Percentiles rank a stretch among this genome's conserved stretches.
Conservation (phyloP, 169 alveolate species). For the Eimeria zaria region DNA sequence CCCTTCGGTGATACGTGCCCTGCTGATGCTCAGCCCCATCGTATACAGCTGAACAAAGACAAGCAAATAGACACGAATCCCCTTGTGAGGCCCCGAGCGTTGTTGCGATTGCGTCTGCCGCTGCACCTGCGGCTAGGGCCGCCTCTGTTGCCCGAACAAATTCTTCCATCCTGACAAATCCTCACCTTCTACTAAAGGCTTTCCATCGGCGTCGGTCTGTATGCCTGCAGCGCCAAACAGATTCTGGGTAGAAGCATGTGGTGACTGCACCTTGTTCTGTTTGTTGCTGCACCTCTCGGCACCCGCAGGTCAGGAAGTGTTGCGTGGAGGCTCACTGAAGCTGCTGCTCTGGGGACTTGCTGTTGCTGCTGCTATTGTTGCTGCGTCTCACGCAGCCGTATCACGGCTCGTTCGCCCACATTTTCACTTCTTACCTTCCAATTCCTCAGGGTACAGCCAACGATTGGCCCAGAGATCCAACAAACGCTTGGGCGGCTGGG, state of each 20-base stretch:
- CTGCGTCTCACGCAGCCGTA: not conserved
- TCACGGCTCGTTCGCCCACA: slow-evolving; percentile 67
- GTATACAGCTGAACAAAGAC: slow-evolving; percentile 84
- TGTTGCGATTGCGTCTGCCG: not conserved
- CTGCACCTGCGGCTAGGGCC: not conserved
- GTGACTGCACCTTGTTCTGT: not conserved
- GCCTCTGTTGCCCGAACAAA: not conserved
- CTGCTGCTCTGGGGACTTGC: not conserved
- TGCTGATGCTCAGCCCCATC: slow-evolving; percentile 88
- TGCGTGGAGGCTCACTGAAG: not conserved
- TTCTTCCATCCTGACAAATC: not conserved
- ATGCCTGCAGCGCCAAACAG: slow-evolving; percentile 48
- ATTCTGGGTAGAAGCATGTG: not conserved
- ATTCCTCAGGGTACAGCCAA: slow-evolving; percentile 93
- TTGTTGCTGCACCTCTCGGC: not conserved
- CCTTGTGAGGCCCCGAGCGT: not conserved
- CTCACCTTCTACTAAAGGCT: slow-evolving; percentile 61
- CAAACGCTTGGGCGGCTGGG: slow-evolving; percentile 81
- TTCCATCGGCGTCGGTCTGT: slow-evolving; percentile 23
- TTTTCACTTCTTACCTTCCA: slow-evolving; percentile 87
- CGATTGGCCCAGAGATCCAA: slow-evolving; percentile 94
- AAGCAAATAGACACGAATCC: not conserved
- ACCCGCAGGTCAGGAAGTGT: not conserved
- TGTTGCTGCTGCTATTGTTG: not conserved
- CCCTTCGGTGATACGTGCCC: slow-evolving; percentile 89